Evolutionary conservation across 352 stramenopile species (phyloP).

Genomic region (Pythium angustatum): DNA sequence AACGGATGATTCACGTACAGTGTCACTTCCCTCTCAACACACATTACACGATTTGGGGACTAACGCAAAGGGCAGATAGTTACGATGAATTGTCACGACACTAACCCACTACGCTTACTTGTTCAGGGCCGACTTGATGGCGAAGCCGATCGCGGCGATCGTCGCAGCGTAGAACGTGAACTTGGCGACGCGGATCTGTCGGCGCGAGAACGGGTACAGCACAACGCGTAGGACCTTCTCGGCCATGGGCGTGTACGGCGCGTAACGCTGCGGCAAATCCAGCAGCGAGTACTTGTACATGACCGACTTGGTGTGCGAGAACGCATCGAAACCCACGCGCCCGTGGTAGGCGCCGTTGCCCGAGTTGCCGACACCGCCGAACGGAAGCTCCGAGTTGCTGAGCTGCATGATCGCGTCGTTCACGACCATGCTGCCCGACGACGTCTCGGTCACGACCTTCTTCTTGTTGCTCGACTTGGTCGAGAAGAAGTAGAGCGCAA

Average conservation of each 20-base stretch:
- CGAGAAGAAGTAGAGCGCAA: constrained; percentile 37
- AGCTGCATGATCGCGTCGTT: constrained; percentile 42
- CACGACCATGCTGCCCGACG: constrained; percentile 31
- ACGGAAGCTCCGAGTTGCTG: constrained; percentile 32
- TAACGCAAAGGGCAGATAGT: no score
- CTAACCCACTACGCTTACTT: no score
- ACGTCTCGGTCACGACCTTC: constrained; percentile 28
- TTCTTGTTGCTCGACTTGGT: constrained; percentile 24
- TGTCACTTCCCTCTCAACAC: no score
- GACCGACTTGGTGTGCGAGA: constrained; percentile 72
- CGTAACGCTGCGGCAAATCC: constrained; percentile 61
- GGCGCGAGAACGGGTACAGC: constrained; percentile 52
- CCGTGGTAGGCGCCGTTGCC: constrained; percentile 88
- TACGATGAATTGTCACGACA: no score
- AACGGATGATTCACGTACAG: no score
- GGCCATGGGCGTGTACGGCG: constrained; percentile 45
- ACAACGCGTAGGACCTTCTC: constrained; percentile 41
- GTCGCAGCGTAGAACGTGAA: constrained; percentile 1
- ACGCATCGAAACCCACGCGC: constrained; percentile 74
- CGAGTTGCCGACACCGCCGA: constrained; percentile 50
- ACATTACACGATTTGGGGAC: no score
- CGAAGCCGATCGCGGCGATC: constrained; percentile 16
- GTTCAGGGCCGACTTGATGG: constrained; percentile 3
- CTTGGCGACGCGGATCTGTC: constrained; percentile 42
- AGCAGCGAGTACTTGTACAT: constrained; percentile 67